Percentiles rank a stretch among this genome's conserved stretches.
These are phyloP conservation scores for Gentiana dahurica DNA, from an alignment of 257 asterid genomes.

Conservation along the genomic window DNA sequence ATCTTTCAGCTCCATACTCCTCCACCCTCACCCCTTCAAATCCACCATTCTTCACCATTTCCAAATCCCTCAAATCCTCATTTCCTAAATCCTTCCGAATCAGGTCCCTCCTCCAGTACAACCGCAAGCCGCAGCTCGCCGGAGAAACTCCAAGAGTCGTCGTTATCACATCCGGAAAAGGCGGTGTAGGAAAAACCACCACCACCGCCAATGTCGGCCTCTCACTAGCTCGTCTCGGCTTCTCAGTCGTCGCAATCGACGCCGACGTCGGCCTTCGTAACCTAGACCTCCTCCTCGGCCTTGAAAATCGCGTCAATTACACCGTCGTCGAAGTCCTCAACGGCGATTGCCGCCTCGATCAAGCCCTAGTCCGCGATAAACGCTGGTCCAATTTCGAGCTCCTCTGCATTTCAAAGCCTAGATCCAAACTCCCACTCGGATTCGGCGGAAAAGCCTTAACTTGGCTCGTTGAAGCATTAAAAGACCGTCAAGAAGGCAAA, in stretches of 20 bases:
- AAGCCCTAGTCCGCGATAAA: constrained; percentile 86
- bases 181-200: constrained; percentile 96
- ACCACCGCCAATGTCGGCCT: constrained; percentile 96
- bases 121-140: constrained; percentile 91
- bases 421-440: constrained; percentile 83
- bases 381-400: constrained; percentile 96
- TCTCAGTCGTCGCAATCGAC: constrained; percentile 91
- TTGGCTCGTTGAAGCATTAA: constrained; percentile 88
- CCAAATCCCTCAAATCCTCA: constrained; percentile 32
- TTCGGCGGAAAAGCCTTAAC: constrained; percentile 87
- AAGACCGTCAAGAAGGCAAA: constrained; percentile 58
- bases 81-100: constrained; percentile 17
- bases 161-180: constrained; percentile 96
- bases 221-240: constrained; percentile 81
- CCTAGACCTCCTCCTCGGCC: constrained; percentile 89
- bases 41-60: constrained; percentile 15
- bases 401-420: constrained; percentile 84
- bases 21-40: constrained; percentile 15
- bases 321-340: constrained; percentile 88
- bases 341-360: constrained; percentile 97
- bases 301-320: constrained; percentile 93
- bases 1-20: constrained; percentile 33
- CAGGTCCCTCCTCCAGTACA: constrained; percentile 75
- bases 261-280: constrained; percentile 96
- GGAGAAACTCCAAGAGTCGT: constrained; percentile 88